Evolutionary conservation across 305 asterid species (phyloP).

Genomic region (Fraxinus xanthoxyloides): DNA sequence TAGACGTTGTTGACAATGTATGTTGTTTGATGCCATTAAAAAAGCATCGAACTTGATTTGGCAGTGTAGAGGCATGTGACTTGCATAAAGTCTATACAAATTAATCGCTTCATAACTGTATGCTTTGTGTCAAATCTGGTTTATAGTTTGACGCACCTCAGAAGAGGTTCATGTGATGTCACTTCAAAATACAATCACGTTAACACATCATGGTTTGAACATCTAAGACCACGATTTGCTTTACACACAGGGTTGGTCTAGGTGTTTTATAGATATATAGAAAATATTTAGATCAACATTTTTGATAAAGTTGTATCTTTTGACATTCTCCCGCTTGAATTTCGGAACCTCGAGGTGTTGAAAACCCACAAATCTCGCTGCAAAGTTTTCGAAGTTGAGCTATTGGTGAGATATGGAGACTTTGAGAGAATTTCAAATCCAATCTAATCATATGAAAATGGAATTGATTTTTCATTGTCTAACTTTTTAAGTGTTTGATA

Average conservation of each 20-base stretch:
- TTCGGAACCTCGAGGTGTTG: neutral
- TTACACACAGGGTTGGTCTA: too few relatives aligned
- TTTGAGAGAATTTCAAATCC: neutral
- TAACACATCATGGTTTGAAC: neutral
- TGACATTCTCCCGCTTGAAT: neutral
- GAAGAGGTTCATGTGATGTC: neutral
- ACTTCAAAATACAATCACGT: neutral
- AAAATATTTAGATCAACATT: too few relatives aligned
- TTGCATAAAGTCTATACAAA: neutral
- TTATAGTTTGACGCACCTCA: neutral
- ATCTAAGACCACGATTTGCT: neutral
- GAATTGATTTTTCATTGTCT: too few relatives aligned
- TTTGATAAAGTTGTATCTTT: too few relatives aligned
- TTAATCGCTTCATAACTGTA: neutral
- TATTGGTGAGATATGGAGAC: neutral
- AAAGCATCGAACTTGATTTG: neutral
- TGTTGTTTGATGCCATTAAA: neutral
- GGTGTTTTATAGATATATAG: too few relatives aligned
- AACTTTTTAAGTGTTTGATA: too few relatives aligned
- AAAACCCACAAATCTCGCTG: neutral
- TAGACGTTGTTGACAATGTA: neutral
- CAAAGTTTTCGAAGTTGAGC: neutral
- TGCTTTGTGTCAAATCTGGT: neutral
- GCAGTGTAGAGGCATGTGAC: neutral
- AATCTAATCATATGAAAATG: neutral